Evolutionary conservation across 2,329 filamentous ascomycete species (phyloP).

Genomic region (Aspergillus calidoustus): DNA sequence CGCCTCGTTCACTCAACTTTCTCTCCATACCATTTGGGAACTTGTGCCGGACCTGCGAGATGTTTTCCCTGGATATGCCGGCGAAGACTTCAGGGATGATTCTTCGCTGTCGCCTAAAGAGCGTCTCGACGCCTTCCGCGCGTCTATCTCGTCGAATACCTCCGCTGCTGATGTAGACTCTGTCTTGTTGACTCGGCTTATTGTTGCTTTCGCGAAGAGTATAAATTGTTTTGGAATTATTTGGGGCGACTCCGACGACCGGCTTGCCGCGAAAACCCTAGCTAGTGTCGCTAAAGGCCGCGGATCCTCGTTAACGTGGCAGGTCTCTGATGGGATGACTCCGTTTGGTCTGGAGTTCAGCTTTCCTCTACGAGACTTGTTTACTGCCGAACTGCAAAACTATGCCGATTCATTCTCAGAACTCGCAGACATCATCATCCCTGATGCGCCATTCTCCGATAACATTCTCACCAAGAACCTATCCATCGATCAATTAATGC

Average conservation of each 20-base stretch:
- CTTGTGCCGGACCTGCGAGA: conserved; percentile 42
- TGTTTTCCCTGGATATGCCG: conserved; percentile 38
- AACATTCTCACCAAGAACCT: conserved; percentile 58
- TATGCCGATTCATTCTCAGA: conserved; percentile 64
- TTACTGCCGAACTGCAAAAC: conserved; percentile 75
- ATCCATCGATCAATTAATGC: conserved; percentile 90
- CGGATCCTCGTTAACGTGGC: conserved; percentile 81
- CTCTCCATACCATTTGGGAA: conserved; percentile 66
- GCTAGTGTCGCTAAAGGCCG: conserved; percentile 89
- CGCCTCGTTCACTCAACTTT: conserved; percentile 65
- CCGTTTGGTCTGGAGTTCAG: conserved; percentile 66
- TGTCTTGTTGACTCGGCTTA: conserved; percentile 72
- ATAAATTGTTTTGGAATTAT: conserved; percentile 71
- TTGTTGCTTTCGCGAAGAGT: conserved; percentile 67
- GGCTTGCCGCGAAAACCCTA: conserved; percentile 82
- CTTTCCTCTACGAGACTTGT: conserved; percentile 83
- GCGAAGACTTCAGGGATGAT: conserved; percentile 33
- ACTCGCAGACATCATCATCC: conserved; percentile 55
- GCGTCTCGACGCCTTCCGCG: conserved; percentile 61
- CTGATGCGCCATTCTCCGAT: conserved; percentile 42
- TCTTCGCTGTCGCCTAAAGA: conserved; percentile 42
- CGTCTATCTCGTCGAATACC: conserved; percentile 71
- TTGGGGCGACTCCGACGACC: conserved; percentile 84
- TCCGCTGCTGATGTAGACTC: conserved; percentile 74
- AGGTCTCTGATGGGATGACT: conserved; percentile 74